These are phyloP conservation scores for Boletus semigastroideus DNA, from an alignment of 1,284 basidiomycete genomes.

Conservation along the genomic window DNA sequence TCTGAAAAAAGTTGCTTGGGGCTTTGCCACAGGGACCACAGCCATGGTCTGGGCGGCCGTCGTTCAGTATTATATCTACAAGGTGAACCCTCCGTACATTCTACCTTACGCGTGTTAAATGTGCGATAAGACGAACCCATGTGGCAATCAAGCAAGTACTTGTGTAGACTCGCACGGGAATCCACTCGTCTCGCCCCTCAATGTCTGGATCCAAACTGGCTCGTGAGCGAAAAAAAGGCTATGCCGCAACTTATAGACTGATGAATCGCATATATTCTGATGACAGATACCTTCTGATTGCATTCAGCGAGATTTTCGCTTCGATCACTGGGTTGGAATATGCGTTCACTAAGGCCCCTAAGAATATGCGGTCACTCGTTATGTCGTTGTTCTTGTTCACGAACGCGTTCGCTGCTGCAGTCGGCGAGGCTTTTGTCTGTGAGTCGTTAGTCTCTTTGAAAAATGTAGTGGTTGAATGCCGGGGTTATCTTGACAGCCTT, in stretches of 20 bases:
- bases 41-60: slow-evolving; percentile 70
- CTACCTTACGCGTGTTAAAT: not conserved
- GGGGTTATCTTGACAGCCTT: slow-evolving; percentile 38
- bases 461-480: slow-evolving; percentile 28
- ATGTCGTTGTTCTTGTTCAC: slow-evolving; percentile 75
- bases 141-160: slow-evolving; percentile 55
- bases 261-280: not conserved
- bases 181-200: slow-evolving; percentile 54
- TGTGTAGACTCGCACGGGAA: slow-evolving; percentile 46
- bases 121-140: slow-evolving; percentile 54
- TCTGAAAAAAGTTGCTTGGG: slow-evolving; percentile 72
- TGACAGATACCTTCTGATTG: slow-evolving; percentile 60
- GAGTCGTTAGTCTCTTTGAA: slow-evolving; percentile 5
- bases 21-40: slow-evolving; percentile 64
- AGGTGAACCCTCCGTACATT: slow-evolving; percentile 31
- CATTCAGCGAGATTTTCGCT: slow-evolving; percentile 78
- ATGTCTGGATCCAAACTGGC: slow-evolving; percentile 77
- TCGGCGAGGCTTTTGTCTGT: slow-evolving; percentile 72
- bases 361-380: slow-evolving; percentile 79
- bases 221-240: slow-evolving; percentile 40
- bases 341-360: slow-evolving; percentile 85
- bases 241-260: not conserved
- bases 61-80: slow-evolving; percentile 77
- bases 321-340: slow-evolving; percentile 87
- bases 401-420: slow-evolving; percentile 60